A percentile compares a stretch with the other conserved stretches of the same genome.
phyloP scores from a whole-genome alignment of 495 filamentous ascomycete genomes.

The Xylaria curta region DNA sequence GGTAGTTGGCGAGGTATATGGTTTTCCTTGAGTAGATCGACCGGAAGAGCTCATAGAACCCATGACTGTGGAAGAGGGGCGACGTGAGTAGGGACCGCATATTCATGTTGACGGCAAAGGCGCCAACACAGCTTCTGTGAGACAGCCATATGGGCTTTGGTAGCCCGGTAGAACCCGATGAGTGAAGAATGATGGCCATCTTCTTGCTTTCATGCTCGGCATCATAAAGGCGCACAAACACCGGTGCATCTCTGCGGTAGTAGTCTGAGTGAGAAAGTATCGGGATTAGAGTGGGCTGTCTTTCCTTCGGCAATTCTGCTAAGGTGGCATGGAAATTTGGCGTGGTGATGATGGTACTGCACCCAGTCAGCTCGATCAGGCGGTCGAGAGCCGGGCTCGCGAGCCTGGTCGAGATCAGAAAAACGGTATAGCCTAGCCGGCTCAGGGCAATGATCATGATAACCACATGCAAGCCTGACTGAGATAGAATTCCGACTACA shows the following conservation, averaged over 20 bases:
- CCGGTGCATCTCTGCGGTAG: conserved; percentile 18
- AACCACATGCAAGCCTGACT: conserved; percentile 50
- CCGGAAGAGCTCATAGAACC: conserved; percentile 56
- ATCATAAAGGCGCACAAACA: conserved; percentile 28
- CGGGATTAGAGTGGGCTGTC: conserved; percentile 20
- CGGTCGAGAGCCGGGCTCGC: conserved; percentile 51
- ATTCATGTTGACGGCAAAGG: conserved; percentile 32
- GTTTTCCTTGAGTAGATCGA: conserved; percentile 12
- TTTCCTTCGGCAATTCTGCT: conserved; percentile 32
- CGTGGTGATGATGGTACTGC: conserved; percentile 42
- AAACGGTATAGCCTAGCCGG: conserved; percentile 53
- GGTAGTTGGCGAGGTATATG: conserved; percentile 16
- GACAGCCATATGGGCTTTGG: conserved; percentile 57
- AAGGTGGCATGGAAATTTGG: conserved; percentile 37
- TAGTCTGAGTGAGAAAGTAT: conserved; percentile 32
- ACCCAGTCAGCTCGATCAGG: conserved; percentile 47
- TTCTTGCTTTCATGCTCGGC: conserved; percentile 34
- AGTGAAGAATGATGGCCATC: conserved; percentile 51
- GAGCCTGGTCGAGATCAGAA: conserved; percentile 55
- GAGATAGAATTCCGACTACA: conserved; percentile 53
- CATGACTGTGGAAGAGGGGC: conserved; percentile 50
- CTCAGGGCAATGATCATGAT: conserved; percentile 51
- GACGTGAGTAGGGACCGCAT: conserved; percentile 37
- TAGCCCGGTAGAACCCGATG: conserved; percentile 60
- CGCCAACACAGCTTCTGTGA: conserved; percentile 39